A percentile compares a stretch with the other conserved stretches of the same genome.
Conservation (phyloP, 2,329 filamentous ascomycete genomes). For the Ophiostoma quercus region DNA sequence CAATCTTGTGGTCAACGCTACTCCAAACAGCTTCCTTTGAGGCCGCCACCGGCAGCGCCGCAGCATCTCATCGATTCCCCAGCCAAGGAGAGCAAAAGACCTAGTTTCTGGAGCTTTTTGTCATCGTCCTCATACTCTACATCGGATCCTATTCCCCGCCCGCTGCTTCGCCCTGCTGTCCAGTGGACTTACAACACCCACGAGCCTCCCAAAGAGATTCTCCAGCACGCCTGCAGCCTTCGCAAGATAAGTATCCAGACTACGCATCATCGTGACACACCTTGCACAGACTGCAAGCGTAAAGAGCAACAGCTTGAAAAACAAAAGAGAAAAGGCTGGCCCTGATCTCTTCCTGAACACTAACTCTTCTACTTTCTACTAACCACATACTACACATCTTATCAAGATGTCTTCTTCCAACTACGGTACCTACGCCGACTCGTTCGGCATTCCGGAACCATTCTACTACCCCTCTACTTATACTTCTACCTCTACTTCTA, state of each 20-base stretch:
- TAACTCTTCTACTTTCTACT: neutral
- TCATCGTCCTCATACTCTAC: neutral
- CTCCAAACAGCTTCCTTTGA: neutral
- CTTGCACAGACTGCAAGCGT: neutral
- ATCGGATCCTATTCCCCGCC: neutral
- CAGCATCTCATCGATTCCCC: neutral
- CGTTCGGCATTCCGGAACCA: too few species aligned
- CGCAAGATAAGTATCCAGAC: slow-evolving; percentile 5
- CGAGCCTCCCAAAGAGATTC: neutral
- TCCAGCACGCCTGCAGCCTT: neutral
- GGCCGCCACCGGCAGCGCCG: neutral
- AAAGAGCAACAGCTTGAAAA: neutral
- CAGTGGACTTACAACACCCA: neutral
- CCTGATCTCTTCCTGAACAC: neutral
- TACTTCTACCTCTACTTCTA: too few species aligned
- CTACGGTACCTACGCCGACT: too few species aligned
- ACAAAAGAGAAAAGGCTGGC: neutral
- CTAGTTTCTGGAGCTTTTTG: neutral
- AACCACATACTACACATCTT: neutral
- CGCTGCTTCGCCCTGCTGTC: neutral
- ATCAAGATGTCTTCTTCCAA: neutral
- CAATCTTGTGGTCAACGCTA: neutral
- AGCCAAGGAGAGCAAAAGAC: neutral
- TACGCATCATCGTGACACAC: neutral
- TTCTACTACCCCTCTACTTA: too few species aligned